Base-by-base conservation (phyloP, 1,284 basidiomycete species). In the Cryptococcus sp. region DNA sequence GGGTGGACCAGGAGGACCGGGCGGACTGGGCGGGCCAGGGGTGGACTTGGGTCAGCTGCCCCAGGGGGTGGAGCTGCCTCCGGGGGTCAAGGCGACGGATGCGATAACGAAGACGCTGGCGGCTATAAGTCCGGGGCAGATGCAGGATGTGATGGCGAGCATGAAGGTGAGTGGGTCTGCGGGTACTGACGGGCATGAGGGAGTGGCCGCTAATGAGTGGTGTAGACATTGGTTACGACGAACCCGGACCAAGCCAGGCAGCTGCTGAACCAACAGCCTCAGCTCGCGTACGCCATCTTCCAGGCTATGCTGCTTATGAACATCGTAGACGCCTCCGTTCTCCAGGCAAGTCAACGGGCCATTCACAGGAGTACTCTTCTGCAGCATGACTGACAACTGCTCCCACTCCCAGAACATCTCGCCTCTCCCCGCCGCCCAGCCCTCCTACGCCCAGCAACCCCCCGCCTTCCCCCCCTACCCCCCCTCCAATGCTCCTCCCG, bases 251-350 rank as follows among this genome's bases (percentile, higher is more conserved):
- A 94, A 78, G 94, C 95, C 36, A 82, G 87, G 47, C 80, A 83
- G 4, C 79, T 98, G 37, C 83, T 99, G 36, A 80, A 85, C 9
- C 80, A 84, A 8, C 88, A 97, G 68, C 95, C 96, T 15, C 95
- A 98, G 78, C 82, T 97, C 16, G 87, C 92, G 2, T 98, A 98
- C 72, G 95, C 95, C 0, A 82, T 98, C 18, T 98, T 98, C 80
- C 95, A 98, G 79, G 89, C 91, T 0, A 85, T 98, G 70, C 80
- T 98, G 5, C 81, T 97, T 57, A 91, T 96, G 82, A 91, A 95
- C 71, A 91, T 98, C 23, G 91, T 98, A 47, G 94, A 98, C 65
- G 84, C 88, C 1, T 83, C 84, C 2, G 86, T 97, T 50, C 81
- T 98, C 2, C 81, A 86, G 69, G 84, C 86, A 66, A 68, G 81